phyloP scores from a whole-genome alignment of 306 rosid genomes.

The Betula pendula region DNA sequence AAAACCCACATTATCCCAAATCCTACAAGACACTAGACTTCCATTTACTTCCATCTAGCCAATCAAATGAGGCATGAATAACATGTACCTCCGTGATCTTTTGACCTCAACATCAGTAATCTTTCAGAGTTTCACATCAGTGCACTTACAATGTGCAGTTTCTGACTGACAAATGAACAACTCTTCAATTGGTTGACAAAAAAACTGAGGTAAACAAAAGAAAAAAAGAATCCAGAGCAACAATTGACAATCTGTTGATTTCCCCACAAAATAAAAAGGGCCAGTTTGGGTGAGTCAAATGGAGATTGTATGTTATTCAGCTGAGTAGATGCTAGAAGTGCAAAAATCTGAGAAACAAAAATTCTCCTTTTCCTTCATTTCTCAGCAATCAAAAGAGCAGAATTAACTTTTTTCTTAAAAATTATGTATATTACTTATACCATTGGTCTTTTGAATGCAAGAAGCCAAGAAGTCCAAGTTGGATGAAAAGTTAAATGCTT shows the following conservation, averaged over 20 bases:
- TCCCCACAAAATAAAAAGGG: background rate
- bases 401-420: slow-evolving; percentile 5
- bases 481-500: slow-evolving; percentile 78
- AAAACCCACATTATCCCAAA: background rate
- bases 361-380: slow-evolving; percentile 16
- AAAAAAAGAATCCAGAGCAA: background rate
- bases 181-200: slow-evolving; percentile 16
- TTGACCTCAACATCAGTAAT: slow-evolving; percentile 4
- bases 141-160: background rate
- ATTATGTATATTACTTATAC: slow-evolving; percentile 42
- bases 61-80: background rate
- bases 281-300: background rate
- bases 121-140: background rate
- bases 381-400: slow-evolving; percentile 11
- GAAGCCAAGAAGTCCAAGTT: slow-evolving; percentile 77
- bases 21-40: background rate
- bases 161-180: slow-evolving; percentile 13
- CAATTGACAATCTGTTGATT: background rate
- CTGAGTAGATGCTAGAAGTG: background rate
- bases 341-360: background rate
- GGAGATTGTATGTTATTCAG: background rate
- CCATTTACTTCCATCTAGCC: background rate
- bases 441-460: slow-evolving; percentile 72
- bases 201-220: slow-evolving; percentile 16
- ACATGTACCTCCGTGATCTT: background rate